Conservation (phyloP, 2,329 filamentous ascomycete genomes). For the Penicillium frequentans region DNA sequence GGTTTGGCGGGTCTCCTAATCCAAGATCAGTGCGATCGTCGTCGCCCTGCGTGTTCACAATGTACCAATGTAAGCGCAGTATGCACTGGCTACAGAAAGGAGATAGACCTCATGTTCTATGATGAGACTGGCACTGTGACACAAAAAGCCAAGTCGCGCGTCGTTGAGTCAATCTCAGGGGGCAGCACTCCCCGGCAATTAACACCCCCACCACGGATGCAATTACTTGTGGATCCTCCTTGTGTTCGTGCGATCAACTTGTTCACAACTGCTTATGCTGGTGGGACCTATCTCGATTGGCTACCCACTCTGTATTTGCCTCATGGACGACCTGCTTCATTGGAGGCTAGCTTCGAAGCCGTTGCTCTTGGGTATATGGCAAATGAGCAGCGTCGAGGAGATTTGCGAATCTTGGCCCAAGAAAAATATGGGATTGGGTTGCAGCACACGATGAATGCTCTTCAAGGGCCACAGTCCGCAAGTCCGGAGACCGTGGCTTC, state of each 20-base stretch:
- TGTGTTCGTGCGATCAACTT: neutral
- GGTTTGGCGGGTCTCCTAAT: neutral
- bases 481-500: neutral
- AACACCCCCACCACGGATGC: neutral
- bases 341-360: neutral
- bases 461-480: neutral
- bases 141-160: neutral
- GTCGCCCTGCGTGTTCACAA: neutral
- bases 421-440: neutral
- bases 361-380: constrained; percentile 2
- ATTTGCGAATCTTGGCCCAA: neutral
- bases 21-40: neutral
- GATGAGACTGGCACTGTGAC: constrained; percentile 1
- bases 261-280: constrained; percentile 1
- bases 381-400: neutral
- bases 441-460: neutral
- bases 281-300: constrained; percentile 2
- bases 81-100: constrained; percentile 2
- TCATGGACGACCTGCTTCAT: neutral
- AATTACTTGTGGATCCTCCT: neutral
- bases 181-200: neutral
- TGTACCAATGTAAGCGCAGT: neutral
- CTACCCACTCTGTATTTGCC: neutral
- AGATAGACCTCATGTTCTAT: constrained; percentile 3
- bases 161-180: neutral